These are phyloP conservation scores for Paramarasmius palmivorus DNA, from an alignment of 1,284 basidiomycete genomes.

Conservation along the genomic window DNA sequence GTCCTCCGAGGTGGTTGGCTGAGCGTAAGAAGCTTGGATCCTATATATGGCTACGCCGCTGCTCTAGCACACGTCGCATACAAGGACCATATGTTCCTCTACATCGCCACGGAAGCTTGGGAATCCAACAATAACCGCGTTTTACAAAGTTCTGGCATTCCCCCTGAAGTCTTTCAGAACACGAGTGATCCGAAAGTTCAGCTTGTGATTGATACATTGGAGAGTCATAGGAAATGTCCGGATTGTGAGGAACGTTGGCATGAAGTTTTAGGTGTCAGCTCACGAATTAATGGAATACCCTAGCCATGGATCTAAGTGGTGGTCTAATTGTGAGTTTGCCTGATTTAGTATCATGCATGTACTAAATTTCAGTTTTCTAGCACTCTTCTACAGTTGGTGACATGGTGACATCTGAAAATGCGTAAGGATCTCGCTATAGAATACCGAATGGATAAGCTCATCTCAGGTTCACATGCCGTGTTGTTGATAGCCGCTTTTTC, in stretches of 20 bases:
- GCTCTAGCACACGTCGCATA: background rate
- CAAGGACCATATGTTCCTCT: background rate
- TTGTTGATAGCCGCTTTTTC: too few relatives aligned
- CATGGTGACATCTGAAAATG: background rate
- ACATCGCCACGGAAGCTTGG: background rate
- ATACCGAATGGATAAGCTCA: background rate
- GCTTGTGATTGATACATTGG: background rate
- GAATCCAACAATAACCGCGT: background rate
- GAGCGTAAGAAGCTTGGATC: too few relatives aligned
- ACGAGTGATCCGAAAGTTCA: too few relatives aligned
- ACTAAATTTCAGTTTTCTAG: background rate
- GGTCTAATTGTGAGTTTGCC: too few relatives aligned
- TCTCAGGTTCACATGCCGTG: too few relatives aligned
- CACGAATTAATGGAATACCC: too few relatives aligned
- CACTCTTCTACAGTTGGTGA: background rate
- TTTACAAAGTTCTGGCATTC: background rate
- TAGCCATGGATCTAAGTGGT: background rate
- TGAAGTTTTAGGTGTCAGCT: too few relatives aligned
- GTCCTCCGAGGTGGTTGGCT: too few relatives aligned
- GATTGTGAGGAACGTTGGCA: too few relatives aligned
- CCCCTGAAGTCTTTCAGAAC: too few relatives aligned
- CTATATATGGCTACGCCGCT: slow-evolving; percentile 2
- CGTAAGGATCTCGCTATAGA: background rate
- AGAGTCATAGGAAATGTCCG: too few relatives aligned
- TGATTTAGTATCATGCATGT: too few relatives aligned